Evolutionary conservation across 73 alveolate genomes (phyloP).

Genomic region (Durusdinium trenchii): DNA sequence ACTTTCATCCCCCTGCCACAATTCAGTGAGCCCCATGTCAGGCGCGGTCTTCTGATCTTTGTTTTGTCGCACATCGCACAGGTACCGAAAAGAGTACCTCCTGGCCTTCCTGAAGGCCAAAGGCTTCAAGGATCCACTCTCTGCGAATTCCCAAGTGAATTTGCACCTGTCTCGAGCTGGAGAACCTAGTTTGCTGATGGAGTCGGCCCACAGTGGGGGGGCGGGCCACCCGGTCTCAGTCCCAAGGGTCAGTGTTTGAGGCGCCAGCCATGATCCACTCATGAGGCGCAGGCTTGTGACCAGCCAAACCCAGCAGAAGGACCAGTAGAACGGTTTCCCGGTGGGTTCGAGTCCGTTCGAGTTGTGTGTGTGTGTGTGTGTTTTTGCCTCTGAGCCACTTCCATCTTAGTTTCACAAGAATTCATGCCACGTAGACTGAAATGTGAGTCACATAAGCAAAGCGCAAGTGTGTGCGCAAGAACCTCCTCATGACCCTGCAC

Average conservation of each 20-base stretch:
- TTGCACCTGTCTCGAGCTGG: not conserved
- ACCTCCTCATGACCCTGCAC: too few species aligned
- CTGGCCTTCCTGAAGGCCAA: not conserved
- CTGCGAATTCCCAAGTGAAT: not conserved
- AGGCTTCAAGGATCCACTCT: conserved; percentile 14
- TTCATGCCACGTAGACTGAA: too few species aligned
- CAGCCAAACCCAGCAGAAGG: not conserved
- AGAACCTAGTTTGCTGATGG: not conserved
- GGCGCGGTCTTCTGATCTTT: too few species aligned
- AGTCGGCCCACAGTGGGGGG: not conserved
- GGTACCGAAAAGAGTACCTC: conserved; percentile 1
- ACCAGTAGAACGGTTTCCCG: too few species aligned
- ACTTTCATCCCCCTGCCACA: too few species aligned
- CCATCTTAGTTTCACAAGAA: too few species aligned
- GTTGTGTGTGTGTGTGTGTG: not conserved
- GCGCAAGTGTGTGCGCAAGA: too few species aligned
- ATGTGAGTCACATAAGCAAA: too few species aligned
- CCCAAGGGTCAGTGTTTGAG: not conserved
- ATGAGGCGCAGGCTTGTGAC: not conserved
- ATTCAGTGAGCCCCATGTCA: too few species aligned
- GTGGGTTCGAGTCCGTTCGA: not conserved
- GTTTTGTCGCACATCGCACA: too few species aligned
- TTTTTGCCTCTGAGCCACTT: not conserved
- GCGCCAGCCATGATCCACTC: not conserved
- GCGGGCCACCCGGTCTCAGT: not conserved